phyloP scores from a whole-genome alignment of 352 stramenopile genomes.

The Phytophthora quininea region DNA sequence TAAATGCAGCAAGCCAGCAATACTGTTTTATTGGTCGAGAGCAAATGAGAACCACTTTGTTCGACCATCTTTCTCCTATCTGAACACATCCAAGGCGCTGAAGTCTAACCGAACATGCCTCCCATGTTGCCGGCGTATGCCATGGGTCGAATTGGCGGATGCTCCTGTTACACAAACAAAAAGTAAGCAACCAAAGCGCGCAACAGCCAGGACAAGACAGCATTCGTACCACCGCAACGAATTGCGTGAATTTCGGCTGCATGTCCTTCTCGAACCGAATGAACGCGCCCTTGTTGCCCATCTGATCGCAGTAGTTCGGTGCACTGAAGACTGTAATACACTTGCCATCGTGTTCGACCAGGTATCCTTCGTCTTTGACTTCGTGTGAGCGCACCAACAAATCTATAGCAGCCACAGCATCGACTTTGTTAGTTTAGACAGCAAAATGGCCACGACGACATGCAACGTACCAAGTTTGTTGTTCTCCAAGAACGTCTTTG shows the following conservation, averaged over 20 bases:
- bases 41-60: conserved; percentile 24
- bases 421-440: conserved; percentile 1
- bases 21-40: conserved; percentile 34
- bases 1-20: conserved; percentile 14
- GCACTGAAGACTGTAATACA: conserved; percentile 99
- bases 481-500: conserved; percentile 93
- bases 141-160: conserved; percentile 89
- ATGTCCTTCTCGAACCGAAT: conserved; percentile 97
- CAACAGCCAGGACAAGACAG: neutral
- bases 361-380: conserved; percentile 99
- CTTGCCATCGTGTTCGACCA: conserved; percentile 99
- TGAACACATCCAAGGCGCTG: conserved; percentile 24
- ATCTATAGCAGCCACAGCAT: conserved; percentile 48
- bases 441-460: neutral
- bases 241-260: conserved; percentile 97
- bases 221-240: conserved; percentile 87
- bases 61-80: conserved; percentile 30
- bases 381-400: conserved; percentile 98
- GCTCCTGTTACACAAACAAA: conserved; percentile 51
- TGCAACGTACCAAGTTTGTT: conserved; percentile 92
- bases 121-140: conserved; percentile 92
- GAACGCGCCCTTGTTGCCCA: conserved; percentile 99
- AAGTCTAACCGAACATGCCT: conserved; percentile 84
- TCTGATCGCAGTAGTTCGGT: conserved; percentile 99
- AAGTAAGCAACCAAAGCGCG: conserved; percentile 3